phyloP scores from a whole-genome alignment of 1,139 yeast species.

The Saccharomyces hybrid region DNA sequence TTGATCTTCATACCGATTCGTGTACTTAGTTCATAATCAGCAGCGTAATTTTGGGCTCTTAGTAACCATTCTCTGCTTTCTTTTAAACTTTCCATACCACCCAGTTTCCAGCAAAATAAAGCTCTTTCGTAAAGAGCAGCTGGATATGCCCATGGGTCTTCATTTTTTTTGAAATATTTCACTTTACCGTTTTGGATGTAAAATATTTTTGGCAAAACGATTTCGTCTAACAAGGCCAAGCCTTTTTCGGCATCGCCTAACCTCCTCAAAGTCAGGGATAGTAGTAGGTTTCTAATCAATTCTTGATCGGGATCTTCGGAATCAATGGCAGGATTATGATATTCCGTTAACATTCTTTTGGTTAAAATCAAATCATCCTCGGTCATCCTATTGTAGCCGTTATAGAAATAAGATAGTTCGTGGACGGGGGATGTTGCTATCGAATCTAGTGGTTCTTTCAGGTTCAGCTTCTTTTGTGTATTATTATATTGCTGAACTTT shows the following conservation, averaged over 20 bases:
- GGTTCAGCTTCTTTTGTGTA: slow-evolving; percentile 37
- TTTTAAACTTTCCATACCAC: slow-evolving; percentile 46
- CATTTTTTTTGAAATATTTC: slow-evolving; percentile 42
- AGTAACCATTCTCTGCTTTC: slow-evolving; percentile 66
- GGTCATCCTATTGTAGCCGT: slow-evolving; percentile 84
- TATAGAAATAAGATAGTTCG: slow-evolving; percentile 85
- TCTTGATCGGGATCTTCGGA: slow-evolving; percentile 48
- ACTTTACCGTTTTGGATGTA: slow-evolving; percentile 23
- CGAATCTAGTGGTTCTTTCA: slow-evolving; percentile 57
- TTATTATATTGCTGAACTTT: slow-evolving; percentile 56
- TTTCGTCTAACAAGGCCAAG: slow-evolving; percentile 44
- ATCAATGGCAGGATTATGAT: slow-evolving; percentile 28
- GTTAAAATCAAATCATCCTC: slow-evolving; percentile 48
- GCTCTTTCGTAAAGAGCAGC: slow-evolving; percentile 82
- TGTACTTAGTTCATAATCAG: slow-evolving; percentile 87
- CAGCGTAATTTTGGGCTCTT: slow-evolving; percentile 68
- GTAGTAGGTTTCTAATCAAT: slow-evolving; percentile 59
- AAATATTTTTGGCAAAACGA: slow-evolving; percentile 42
- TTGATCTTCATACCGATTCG: slow-evolving; percentile 84
- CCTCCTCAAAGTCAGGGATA: slow-evolving; percentile 57
- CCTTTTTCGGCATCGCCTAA: slow-evolving; percentile 59
- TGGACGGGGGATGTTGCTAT: slow-evolving; percentile 81
- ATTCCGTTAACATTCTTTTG: slow-evolving; percentile 40
- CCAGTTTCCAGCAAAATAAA: slow-evolving; percentile 66
- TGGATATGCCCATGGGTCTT: slow-evolving; percentile 86